A percentile compares a stretch with the other conserved stretches of the same genome.
Evolutionary conservation across 2,329 filamentous ascomycete species (phyloP).

Genomic region (Cryphonectria naterciae): DNA sequence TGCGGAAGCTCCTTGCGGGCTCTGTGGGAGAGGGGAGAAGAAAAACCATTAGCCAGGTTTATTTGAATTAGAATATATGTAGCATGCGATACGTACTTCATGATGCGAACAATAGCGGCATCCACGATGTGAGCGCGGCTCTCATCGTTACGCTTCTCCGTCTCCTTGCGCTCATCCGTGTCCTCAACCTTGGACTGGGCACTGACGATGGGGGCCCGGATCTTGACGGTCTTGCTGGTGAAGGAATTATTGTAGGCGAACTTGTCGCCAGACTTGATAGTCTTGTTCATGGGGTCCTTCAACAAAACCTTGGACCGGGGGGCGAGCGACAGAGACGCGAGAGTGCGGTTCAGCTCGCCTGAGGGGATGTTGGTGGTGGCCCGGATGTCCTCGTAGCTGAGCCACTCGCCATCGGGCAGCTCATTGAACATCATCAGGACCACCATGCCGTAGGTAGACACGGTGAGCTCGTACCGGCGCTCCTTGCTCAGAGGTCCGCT

Average conservation of each 20-base stretch:
- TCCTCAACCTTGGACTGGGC: slow-evolving; percentile 85
- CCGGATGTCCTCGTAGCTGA: slow-evolving; percentile 78
- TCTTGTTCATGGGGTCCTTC: slow-evolving; percentile 80
- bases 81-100: slow-evolving; percentile 69
- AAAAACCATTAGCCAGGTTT: slow-evolving; percentile 35
- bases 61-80: slow-evolving; percentile 3
- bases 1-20: slow-evolving; percentile 75
- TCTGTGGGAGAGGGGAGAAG: slow-evolving; percentile 44
- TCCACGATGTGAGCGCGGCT: slow-evolving; percentile 73
- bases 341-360: slow-evolving; percentile 72
- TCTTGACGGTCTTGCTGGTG: slow-evolving; percentile 79
- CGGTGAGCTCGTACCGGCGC: slow-evolving; percentile 85
- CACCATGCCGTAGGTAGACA: slow-evolving; percentile 91
- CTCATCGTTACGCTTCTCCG: slow-evolving; percentile 76
- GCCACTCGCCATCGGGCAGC: slow-evolving; percentile 53
- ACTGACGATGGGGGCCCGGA: slow-evolving; percentile 86
- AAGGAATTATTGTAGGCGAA: slow-evolving; percentile 86
- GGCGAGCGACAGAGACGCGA: slow-evolving; percentile 81
- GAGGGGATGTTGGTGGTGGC: slow-evolving; percentile 77
- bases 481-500: slow-evolving; percentile 64
- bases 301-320: slow-evolving; percentile 80
- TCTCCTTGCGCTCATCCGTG: slow-evolving; percentile 67
- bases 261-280: slow-evolving; percentile 73
- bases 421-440: slow-evolving; percentile 90
- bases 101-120: slow-evolving; percentile 78